Evolutionary conservation across 2,329 filamentous ascomycete genomes (phyloP).

Genomic region (Fusarium dlaminii): DNA sequence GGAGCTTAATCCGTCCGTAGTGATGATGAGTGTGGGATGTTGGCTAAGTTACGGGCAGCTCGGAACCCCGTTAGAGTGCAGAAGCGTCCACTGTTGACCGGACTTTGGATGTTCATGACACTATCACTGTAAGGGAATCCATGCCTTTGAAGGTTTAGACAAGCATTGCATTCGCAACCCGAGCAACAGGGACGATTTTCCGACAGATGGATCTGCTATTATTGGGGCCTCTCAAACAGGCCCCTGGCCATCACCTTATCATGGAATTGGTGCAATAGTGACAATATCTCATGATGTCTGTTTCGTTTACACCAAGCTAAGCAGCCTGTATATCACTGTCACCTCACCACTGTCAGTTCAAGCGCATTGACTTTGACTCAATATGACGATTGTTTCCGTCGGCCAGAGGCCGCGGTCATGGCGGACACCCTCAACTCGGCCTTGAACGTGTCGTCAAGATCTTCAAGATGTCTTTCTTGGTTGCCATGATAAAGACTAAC

Average conservation of each 20-base stretch:
- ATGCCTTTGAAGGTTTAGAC: conserved; percentile 30
- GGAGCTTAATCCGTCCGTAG: conserved; percentile 14
- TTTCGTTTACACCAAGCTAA: conserved; percentile 18
- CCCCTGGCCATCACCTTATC: conserved; percentile 5
- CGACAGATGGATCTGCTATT: conserved; percentile 14
- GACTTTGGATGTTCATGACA: conserved; percentile 3
- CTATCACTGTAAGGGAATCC: conserved; percentile 24
- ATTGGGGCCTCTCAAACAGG: conserved; percentile 18
- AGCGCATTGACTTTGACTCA: conserved; percentile 18
- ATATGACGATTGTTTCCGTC: conserved; percentile 20
- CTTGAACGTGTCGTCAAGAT: neutral
- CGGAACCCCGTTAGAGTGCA: conserved; percentile 37
- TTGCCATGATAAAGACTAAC: conserved; percentile 5
- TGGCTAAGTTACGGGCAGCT: conserved; percentile 33
- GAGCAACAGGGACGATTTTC: conserved; percentile 12
- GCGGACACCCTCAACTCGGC: neutral
- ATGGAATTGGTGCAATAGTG: conserved; percentile 14
- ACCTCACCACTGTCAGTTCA: conserved; percentile 1
- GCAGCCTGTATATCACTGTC: neutral
- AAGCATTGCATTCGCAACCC: conserved; percentile 24
- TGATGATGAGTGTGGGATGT: conserved; percentile 37
- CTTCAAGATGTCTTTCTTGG: conserved; percentile 18
- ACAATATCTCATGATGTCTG: conserved; percentile 31
- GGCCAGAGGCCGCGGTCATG: conserved; percentile 26
- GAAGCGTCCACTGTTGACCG: conserved; percentile 28